Evolutionary conservation across 768 basidiomycete species (phyloP).

Genomic region (Pulveroboletus sp.): DNA sequence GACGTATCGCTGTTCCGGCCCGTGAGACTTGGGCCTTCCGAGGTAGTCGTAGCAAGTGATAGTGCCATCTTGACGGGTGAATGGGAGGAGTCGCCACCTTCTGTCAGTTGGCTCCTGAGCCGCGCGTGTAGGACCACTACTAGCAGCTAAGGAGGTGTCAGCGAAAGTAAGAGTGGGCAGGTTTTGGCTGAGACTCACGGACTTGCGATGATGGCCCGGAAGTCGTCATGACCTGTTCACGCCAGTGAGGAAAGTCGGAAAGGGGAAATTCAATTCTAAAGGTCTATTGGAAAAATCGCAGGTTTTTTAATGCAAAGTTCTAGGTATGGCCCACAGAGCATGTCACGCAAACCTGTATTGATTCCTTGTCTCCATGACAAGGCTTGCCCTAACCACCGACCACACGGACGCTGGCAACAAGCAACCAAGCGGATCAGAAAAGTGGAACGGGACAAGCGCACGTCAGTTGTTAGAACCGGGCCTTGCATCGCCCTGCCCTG

Average conservation of each 20-base stretch:
- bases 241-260: background rate
- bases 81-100: background rate
- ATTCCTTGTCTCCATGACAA: too few relatives aligned
- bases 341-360: too few relatives aligned
- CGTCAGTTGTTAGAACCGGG: too few relatives aligned
- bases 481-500: too few relatives aligned
- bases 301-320: background rate
- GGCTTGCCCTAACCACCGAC: too few relatives aligned
- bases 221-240: background rate
- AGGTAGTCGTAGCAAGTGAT: conserved; percentile 8
- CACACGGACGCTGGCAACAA: too few relatives aligned
- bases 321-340: too few relatives aligned
- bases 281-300: background rate
- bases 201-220: background rate
- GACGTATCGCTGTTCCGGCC: conserved; percentile 13
- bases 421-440: too few relatives aligned
- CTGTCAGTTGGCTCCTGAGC: background rate
- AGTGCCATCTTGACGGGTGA: background rate
- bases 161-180: background rate
- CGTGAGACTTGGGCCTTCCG: conserved; percentile 1
- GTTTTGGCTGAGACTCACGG: background rate
- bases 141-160: background rate
- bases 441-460: too few relatives aligned
- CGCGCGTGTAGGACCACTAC: background rate
- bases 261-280: background rate